A percentile compares a stretch with the other conserved stretches of the same genome.
Conservation (phyloP, 257 asterid species). For the Agastache rugosa region DNA sequence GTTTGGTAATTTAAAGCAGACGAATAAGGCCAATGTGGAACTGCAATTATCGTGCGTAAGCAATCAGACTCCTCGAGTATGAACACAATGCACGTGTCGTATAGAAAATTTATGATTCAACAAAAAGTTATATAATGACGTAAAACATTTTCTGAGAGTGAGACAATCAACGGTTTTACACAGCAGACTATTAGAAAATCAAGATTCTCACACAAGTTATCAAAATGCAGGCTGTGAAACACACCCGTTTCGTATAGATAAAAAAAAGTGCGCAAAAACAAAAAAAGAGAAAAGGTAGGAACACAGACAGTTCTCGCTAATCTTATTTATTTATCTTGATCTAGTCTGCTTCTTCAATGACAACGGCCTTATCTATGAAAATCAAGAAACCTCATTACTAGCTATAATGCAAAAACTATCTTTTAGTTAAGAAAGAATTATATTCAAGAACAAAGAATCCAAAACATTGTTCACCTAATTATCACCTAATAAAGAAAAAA, state of each 20-base stretch:
- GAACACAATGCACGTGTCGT: not conserved
- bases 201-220: conserved; percentile 8
- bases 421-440: not conserved
- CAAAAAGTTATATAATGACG: conserved; percentile 8
- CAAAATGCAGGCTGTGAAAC: conserved; percentile 10
- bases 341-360: conserved; percentile 2
- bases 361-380: not conserved
- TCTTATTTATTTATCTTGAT: conserved; percentile 14
- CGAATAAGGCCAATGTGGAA: conserved; percentile 15
- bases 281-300: not conserved
- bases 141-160: not conserved
- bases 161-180: conserved; percentile 10
- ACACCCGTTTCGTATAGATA: not conserved
- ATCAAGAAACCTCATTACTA: conserved; percentile 7
- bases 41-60: conserved; percentile 29
- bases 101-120: not conserved
- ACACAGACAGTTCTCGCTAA: conserved; percentile 1
- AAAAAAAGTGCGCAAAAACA: not conserved
- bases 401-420: not conserved
- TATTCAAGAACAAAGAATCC: conserved; percentile 3
- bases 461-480: conserved; percentile 18
- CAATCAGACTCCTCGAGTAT: conserved; percentile 2
- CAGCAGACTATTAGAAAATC: not conserved
- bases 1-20: conserved; percentile 15
- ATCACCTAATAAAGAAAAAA: not conserved